These are phyloP conservation scores for Lachancea meyersii DNA, from an alignment of 805 yeast species.

Conservation along the genomic window DNA sequence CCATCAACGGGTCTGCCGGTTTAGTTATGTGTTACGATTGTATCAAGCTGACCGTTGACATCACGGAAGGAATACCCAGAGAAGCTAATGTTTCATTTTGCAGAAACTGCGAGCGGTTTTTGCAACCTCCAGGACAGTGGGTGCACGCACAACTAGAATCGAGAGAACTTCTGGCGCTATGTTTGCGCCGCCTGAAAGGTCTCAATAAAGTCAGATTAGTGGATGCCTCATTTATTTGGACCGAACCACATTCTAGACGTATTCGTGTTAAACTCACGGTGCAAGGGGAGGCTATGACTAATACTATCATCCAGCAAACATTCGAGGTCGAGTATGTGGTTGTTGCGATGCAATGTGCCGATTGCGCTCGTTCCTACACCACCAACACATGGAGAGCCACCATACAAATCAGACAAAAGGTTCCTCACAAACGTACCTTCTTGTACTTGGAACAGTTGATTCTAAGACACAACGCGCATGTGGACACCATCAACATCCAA, in stretches of 20 bases:
- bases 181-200: slow-evolving; percentile 84
- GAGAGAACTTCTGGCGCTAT: slow-evolving; percentile 83
- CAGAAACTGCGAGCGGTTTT: slow-evolving; percentile 92
- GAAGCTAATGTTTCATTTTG: slow-evolving; percentile 92
- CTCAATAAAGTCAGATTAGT: slow-evolving; percentile 76
- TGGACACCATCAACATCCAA: slow-evolving; percentile 86
- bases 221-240: slow-evolving; percentile 96
- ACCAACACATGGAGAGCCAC: slow-evolving; percentile 98
- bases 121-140: slow-evolving; percentile 96
- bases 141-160: slow-evolving; percentile 84
- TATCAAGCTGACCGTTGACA: slow-evolving; percentile 86
- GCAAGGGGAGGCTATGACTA: slow-evolving; percentile 92
- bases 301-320: slow-evolving; percentile 87
- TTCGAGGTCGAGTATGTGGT: slow-evolving; percentile 94
- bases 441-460: slow-evolving; percentile 93
- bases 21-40: slow-evolving; percentile 96
- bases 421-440: slow-evolving; percentile 93
- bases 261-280: slow-evolving; percentile 85
- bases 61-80: slow-evolving; percentile 89
- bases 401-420: slow-evolving; percentile 96
- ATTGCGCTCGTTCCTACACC: slow-evolving; percentile 96
- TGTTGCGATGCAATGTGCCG: slow-evolving; percentile 94
- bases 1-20: slow-evolving; percentile 93
- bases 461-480: slow-evolving; percentile 85
- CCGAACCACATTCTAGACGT: slow-evolving; percentile 98